Percentiles rank a stretch among this genome's conserved stretches.
Evolutionary conservation across 495 filamentous ascomycete species (phyloP).

Genomic region (Neurospora sublineolata): DNA sequence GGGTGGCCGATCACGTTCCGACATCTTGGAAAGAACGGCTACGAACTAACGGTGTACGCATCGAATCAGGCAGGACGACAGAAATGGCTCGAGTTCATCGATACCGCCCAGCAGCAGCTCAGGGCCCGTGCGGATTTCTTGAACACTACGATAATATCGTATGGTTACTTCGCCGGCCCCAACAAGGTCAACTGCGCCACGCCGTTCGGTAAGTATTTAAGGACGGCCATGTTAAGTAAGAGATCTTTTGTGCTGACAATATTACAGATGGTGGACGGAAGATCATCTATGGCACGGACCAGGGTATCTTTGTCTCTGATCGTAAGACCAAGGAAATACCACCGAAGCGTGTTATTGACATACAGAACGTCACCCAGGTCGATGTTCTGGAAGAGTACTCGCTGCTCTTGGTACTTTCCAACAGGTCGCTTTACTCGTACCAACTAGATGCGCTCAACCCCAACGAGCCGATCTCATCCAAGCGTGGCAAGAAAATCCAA

Average conservation of each 20-base stretch:
- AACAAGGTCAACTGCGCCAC: slow-evolving; percentile 90
- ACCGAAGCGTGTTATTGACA: slow-evolving; percentile 77
- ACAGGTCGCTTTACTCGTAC: slow-evolving; percentile 82
- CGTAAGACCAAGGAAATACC: slow-evolving; percentile 62
- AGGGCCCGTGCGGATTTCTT: slow-evolving; percentile 85
- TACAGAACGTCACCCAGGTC: slow-evolving; percentile 79
- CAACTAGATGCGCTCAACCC: slow-evolving; percentile 72
- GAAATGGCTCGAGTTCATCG: slow-evolving; percentile 95
- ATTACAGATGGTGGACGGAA: slow-evolving; percentile 78
- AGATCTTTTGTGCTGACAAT: slow-evolving; percentile 21
- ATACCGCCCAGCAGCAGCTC: slow-evolving; percentile 75
- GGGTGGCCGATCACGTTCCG: slow-evolving; percentile 95
- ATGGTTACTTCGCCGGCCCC: slow-evolving; percentile 66
- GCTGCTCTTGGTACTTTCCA: slow-evolving; percentile 81
- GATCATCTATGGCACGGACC: slow-evolving; percentile 85
- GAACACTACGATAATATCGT: slow-evolving; percentile 75
- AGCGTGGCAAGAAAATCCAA: slow-evolving; percentile 93
- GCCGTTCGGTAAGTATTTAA: slow-evolving; percentile 58
- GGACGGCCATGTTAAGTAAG: neutral
- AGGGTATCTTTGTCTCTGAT: slow-evolving; percentile 83
- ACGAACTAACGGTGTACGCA: slow-evolving; percentile 85
- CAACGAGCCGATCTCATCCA: slow-evolving; percentile 64
- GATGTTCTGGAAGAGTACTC: slow-evolving; percentile 93
- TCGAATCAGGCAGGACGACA: slow-evolving; percentile 64
- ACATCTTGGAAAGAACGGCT: slow-evolving; percentile 92